These are phyloP conservation scores for Tetrapyrgos nigripes DNA, from an alignment of 1,284 basidiomycete genomes.

Conservation along the genomic window DNA sequence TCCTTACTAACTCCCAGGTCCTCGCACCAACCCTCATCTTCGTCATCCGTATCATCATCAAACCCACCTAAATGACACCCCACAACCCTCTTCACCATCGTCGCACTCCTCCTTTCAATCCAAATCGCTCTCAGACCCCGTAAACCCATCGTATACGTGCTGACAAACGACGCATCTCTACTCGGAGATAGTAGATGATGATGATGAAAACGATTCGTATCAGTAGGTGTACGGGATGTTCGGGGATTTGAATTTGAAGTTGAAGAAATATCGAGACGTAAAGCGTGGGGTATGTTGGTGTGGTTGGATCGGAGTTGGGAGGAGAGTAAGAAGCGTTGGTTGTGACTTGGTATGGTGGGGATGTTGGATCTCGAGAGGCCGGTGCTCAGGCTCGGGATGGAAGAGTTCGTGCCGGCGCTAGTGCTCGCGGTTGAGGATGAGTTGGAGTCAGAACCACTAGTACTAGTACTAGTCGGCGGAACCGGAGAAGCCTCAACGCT, in stretches of 20 bases:
- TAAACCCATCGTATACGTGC: slow-evolving; percentile 50
- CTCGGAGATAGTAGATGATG: slow-evolving; percentile 1
- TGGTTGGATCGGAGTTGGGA: neutral
- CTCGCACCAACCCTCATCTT: neutral
- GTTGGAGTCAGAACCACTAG: too few relatives aligned
- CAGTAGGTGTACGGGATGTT: neutral
- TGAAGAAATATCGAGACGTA: neutral
- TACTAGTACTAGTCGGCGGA: too few relatives aligned
- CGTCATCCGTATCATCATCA: neutral
- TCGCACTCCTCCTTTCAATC: slow-evolving; percentile 51
- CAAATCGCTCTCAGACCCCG: slow-evolving; percentile 55
- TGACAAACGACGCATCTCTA: slow-evolving; percentile 43
- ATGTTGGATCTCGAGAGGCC: too few relatives aligned
- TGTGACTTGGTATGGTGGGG: too few relatives aligned
- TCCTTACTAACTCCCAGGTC: slow-evolving; percentile 18
- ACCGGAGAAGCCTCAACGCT: too few relatives aligned
- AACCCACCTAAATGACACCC: slow-evolving; percentile 33
- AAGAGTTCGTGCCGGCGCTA: too few relatives aligned
- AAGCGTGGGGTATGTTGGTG: neutral
- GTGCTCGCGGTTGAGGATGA: too few relatives aligned
- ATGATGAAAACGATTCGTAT: neutral
- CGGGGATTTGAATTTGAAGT: neutral
- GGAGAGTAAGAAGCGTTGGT: neutral
- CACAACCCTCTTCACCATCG: slow-evolving; percentile 43
- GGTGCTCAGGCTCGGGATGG: too few relatives aligned